Conservation (phyloP, 345 rosid genomes). For the Atalantia buxifolia region DNA sequence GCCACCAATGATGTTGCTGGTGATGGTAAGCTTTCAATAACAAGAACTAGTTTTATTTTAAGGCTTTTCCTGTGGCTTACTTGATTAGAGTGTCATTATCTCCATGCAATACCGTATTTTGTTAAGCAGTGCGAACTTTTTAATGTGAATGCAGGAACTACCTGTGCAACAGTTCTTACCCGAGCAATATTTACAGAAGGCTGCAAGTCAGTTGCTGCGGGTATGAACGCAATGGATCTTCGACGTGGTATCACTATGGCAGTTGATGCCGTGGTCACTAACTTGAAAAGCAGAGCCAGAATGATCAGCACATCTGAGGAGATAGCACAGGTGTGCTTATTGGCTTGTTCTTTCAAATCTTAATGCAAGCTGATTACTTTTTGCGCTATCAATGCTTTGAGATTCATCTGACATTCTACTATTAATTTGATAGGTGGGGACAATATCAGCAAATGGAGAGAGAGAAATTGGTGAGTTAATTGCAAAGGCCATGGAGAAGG, state of each 20-base stretch:
- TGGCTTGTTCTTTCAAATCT: not conserved
- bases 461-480: constrained; percentile 96
- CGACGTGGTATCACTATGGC: constrained; percentile 94
- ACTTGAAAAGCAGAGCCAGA: constrained; percentile 84
- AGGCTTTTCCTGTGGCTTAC: not conserved
- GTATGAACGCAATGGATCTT: constrained; percentile 93
- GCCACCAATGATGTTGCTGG: constrained; percentile 97
- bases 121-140: not conserved
- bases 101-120: not conserved
- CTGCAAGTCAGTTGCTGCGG: constrained; percentile 97
- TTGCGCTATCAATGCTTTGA: not conserved
- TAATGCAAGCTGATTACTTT: not conserved
- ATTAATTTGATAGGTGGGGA: constrained; percentile 65
- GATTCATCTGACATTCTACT: not conserved
- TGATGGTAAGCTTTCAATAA: constrained; percentile 56
- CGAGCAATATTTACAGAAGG: constrained; percentile 84
- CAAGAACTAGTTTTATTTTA: not conserved
- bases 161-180: constrained; percentile 96
- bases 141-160: constrained; percentile 61
- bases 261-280: constrained; percentile 83
- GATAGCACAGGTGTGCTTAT: constrained; percentile 63
- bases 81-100: not conserved
- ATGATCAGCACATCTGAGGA: constrained; percentile 99
- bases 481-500: constrained; percentile 99
- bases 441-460: constrained; percentile 97